These are phyloP conservation scores for Rhizopus stolonifer DNA, from an alignment of 371 early-diverging fungal genomes.

Conservation along the genomic window DNA sequence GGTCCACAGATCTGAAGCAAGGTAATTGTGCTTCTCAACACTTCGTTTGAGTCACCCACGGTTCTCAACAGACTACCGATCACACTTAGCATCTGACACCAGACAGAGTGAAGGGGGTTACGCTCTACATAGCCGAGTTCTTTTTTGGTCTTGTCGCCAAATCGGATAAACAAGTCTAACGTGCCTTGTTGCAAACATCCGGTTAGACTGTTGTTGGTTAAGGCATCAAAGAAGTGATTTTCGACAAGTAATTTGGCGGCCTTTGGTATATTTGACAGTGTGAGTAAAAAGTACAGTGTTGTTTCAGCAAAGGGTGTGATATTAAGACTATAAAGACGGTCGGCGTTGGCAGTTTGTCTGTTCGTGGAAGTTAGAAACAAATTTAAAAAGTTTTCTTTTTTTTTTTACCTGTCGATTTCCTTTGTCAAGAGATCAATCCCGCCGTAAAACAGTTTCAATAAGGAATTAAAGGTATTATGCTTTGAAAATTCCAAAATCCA, in stretches of 20 bases:
- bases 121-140: constrained; percentile 21
- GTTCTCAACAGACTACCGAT: constrained; percentile 27
- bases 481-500: constrained; percentile 30
- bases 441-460: constrained; percentile 26
- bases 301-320: constrained; percentile 47
- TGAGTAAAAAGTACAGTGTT: constrained; percentile 37
- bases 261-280: constrained; percentile 32
- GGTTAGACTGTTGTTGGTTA: constrained; percentile 38
- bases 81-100: constrained; percentile 44
- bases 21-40: constrained; percentile 21
- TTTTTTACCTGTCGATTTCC: constrained; percentile 41
- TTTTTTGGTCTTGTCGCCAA: constrained; percentile 18
- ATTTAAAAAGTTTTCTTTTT: no score
- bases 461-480: constrained; percentile 25
- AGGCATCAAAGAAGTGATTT: constrained; percentile 26
- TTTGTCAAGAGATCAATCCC: constrained; percentile 33
- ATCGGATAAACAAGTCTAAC: constrained; percentile 39
- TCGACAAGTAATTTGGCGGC: constrained; percentile 30
- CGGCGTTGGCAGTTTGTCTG: constrained; percentile 24
- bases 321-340: constrained; percentile 18
- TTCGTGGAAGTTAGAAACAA: neutral
- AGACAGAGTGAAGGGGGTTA: constrained; percentile 39
- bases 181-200: constrained; percentile 26
- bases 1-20: constrained; percentile 41
- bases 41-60: constrained; percentile 12